phyloP scores from a whole-genome alignment of 2,329 filamentous ascomycete species.

The Fusarium nurragi region DNA sequence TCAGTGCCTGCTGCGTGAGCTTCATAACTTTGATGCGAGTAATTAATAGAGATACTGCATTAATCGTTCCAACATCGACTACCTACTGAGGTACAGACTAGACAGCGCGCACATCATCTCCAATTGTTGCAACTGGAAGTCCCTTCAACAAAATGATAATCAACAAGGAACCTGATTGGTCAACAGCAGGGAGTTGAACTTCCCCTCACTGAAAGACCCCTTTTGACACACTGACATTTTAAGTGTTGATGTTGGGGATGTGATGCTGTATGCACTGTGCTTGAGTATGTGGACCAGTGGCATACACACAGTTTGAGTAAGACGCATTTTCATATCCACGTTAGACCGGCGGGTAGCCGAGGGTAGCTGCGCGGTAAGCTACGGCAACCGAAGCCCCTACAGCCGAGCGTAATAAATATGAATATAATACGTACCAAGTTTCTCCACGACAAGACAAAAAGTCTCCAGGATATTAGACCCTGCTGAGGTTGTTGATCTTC shows the following conservation, averaged over 20 bases:
- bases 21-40: not conserved
- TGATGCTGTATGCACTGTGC: constrained; percentile 1
- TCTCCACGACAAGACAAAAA: constrained; percentile 20
- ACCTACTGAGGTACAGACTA: not conserved
- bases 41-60: not conserved
- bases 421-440: constrained; percentile 27
- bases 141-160: constrained; percentile 9
- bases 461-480: constrained; percentile 16
- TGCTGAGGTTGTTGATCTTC: constrained; percentile 15
- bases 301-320: not conserved
- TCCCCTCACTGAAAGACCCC: constrained; percentile 17
- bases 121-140: not conserved
- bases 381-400: constrained; percentile 37
- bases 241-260: not conserved
- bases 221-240: constrained; percentile 3
- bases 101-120: not conserved
- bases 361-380: constrained; percentile 42
- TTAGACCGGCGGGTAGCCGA: constrained; percentile 41
- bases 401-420: constrained; percentile 44
- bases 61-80: not conserved
- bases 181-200: not conserved
- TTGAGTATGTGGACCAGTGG: rapidly evolving
- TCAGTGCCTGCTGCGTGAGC: not conserved
- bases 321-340: not conserved
- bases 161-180: constrained; percentile 17